These are phyloP conservation scores for Teratosphaeria zuluensis DNA, from an alignment of 2,329 filamentous ascomycete genomes.

Conservation along the genomic window DNA sequence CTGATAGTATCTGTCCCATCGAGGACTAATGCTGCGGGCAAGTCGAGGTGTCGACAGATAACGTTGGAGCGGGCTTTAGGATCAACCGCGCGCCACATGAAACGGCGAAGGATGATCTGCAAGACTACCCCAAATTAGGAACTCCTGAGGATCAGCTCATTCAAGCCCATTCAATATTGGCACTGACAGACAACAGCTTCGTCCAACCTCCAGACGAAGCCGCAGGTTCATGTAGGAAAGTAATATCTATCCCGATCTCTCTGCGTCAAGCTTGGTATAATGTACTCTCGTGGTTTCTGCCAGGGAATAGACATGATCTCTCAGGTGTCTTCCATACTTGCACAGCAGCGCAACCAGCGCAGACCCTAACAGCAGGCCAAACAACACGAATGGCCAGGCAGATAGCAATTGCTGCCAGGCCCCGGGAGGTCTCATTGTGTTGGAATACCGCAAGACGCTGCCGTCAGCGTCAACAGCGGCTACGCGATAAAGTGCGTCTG, in stretches of 20 bases:
- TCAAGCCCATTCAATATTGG: background rate
- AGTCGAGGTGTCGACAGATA: background rate
- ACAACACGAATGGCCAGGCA: background rate
- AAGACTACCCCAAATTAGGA: background rate
- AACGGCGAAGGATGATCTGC: background rate
- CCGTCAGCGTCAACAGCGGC: constrained; percentile 10
- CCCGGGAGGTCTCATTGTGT: background rate
- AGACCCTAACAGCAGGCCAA: background rate
- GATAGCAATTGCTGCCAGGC: background rate
- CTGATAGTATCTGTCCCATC: too few species aligned
- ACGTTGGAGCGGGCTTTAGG: background rate
- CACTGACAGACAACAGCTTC: too few species aligned
- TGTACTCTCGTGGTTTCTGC: background rate
- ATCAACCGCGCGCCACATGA: background rate
- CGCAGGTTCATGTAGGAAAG: background rate
- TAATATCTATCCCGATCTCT: background rate
- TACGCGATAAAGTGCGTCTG: constrained; percentile 7
- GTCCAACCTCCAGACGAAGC: background rate
- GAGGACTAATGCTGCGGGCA: background rate
- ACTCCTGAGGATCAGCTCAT: too few species aligned
- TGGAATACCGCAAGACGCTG: constrained; percentile 8
- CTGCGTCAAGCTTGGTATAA: background rate
- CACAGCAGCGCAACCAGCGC: background rate
- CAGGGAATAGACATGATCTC: background rate
- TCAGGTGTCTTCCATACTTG: background rate